A percentile compares a stretch with the other conserved stretches of the same genome.
Conservation (phyloP, 179 eudicot genomes). For the Nepenthes alata region DNA sequence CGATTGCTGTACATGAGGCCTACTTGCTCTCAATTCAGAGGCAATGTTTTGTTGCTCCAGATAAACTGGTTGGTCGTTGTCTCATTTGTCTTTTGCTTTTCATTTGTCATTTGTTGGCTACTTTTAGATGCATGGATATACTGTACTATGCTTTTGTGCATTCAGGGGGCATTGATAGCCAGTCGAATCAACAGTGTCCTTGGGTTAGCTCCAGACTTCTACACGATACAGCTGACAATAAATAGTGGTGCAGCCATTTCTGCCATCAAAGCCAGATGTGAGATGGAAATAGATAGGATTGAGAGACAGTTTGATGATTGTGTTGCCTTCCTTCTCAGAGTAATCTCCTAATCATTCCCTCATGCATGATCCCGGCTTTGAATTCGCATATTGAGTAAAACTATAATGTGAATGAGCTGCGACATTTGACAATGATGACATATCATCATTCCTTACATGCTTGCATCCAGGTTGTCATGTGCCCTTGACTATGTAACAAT, state of each 20-base stretch:
- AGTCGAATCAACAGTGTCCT: slow-evolving; percentile 84
- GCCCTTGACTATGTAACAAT: no score
- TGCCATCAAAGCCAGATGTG: slow-evolving; percentile 73
- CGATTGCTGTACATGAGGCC: slow-evolving; percentile 84
- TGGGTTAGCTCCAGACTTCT: slow-evolving; percentile 85
- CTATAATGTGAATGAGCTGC: background rate
- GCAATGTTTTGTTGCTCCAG: slow-evolving; percentile 97
- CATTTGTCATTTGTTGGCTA: background rate
- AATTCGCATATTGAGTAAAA: background rate
- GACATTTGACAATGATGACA: no score
- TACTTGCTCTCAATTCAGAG: slow-evolving; percentile 88
- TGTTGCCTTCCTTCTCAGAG: slow-evolving; percentile 95
- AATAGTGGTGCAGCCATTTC: slow-evolving; percentile 70
- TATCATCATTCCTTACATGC: no score
- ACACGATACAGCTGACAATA: slow-evolving; percentile 58
- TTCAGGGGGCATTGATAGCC: slow-evolving; percentile 88
- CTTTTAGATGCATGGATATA: slow-evolving; percentile 1
- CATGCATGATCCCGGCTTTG: background rate
- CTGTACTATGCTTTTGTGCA: slow-evolving; percentile 3
- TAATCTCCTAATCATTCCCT: slow-evolving; percentile 16
- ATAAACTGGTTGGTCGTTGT: slow-evolving; percentile 56
- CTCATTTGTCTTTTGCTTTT: slow-evolving; percentile 3
- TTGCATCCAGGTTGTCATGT: no score
- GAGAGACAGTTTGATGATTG: slow-evolving; percentile 96
- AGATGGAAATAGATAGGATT: slow-evolving; percentile 77